Base-by-base conservation (phyloP, 768 basidiomycete species). In the Suillus weaverae region DNA sequence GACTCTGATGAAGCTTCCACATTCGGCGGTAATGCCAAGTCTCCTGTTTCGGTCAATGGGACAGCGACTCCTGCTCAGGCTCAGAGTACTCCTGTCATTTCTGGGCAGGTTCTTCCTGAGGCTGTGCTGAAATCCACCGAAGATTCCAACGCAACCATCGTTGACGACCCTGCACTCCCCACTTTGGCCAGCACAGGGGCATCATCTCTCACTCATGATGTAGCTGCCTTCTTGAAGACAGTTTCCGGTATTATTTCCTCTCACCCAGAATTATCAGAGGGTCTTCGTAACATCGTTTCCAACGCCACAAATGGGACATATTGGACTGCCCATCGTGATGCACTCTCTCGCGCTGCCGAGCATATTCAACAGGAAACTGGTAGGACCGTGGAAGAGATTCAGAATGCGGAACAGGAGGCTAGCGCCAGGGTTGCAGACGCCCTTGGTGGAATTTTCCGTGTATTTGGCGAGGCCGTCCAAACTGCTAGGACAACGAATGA, bases 221-320 rank as follows among this genome's bases (percentile, higher is more conserved):
- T 94, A 46, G 86, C 90, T 1, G 72, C 81, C 1, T 78, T 94
- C 38, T 75, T 94, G 63, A 81, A 80, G 36, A 81, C 81, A 2
- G 73, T 93, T 62, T 83, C 82, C 48, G 77, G 74, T n/a, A 80
- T 87, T 36, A 72, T 92, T 50, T 78, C 83, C 0, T 74, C 84
- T 6, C 89, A 93, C 68, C 92, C 92, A 5, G 90, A 94, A 67
- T 74, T 94, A 13, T 84, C 88, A 4, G 87, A 90, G 62, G 83
- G 83, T 51, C 72, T 94, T 63, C 87, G 85, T 63, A 87, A 84
- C 70, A 84, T 94, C 39, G 73, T 86, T 53, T 78, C 79, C 59
- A 90, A 92, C 68, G 79, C 88, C 5, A 79, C 82, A 6, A 85
- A 79, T 60, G 91, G 90, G 30, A 79, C 83, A 10, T 93, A 94